Conservation (phyloP, 768 basidiomycete species). For the Naganishia antarctica region DNA sequence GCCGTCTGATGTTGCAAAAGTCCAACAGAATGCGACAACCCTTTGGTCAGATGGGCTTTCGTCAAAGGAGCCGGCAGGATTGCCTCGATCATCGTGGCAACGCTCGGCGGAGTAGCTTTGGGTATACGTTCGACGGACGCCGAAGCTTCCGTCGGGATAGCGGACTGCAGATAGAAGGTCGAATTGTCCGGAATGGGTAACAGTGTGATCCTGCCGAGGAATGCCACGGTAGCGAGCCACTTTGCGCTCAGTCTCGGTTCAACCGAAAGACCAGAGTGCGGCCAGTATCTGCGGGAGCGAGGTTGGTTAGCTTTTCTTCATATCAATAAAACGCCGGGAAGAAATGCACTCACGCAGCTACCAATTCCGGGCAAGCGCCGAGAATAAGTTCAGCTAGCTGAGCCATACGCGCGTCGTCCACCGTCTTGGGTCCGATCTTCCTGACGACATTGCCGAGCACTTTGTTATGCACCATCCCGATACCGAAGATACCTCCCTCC, state of each 20-base stretch:
- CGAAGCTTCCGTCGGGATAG: neutral
- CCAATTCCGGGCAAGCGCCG: constrained; percentile 77
- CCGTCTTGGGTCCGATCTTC: constrained; percentile 63
- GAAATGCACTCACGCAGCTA: constrained; percentile 59
- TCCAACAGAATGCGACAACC: constrained; percentile 64
- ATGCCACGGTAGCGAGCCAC: constrained; percentile 85
- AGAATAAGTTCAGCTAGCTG: constrained; percentile 76
- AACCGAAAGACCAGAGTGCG: constrained; percentile 44
- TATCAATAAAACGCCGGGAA: neutral
- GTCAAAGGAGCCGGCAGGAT: constrained; percentile 68
- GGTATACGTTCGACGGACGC: constrained; percentile 51
- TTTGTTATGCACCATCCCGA: constrained; percentile 59
- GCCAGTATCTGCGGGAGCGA: constrained; percentile 41
- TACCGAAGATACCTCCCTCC: constrained; percentile 45
- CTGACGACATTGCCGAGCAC: constrained; percentile 72
- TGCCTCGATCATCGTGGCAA: constrained; percentile 67
- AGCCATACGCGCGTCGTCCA: constrained; percentile 79
- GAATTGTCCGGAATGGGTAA: constrained; percentile 64
- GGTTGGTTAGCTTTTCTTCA: neutral
- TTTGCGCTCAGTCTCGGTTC: constrained; percentile 41
- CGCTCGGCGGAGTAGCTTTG: constrained; percentile 69
- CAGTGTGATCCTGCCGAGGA: constrained; percentile 72
- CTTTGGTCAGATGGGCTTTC: constrained; percentile 72
- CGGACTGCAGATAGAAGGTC: constrained; percentile 54
- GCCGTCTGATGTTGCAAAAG: constrained; percentile 85